phyloP scores from a whole-genome alignment of 148 eudicot species.

The Drosera capensis region DNA sequence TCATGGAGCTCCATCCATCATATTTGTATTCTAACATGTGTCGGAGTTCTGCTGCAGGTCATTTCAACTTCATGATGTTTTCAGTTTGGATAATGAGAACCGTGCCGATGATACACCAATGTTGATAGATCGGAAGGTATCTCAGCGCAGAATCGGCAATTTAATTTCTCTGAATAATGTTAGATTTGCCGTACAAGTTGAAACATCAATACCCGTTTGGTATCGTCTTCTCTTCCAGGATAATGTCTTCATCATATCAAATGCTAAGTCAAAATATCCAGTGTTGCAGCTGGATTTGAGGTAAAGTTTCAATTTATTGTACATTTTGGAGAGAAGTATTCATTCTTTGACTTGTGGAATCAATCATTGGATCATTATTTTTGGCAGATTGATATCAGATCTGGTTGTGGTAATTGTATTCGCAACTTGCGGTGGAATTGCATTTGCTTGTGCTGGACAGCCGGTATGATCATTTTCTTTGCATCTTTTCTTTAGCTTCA shows the following conservation, averaged over 20 bases:
- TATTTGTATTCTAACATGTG: conserved; percentile 8
- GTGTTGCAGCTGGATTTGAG: conserved; percentile 85
- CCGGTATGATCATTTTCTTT: conserved; percentile 38
- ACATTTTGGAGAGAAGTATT: neutral
- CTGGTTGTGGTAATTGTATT: conserved; percentile 91
- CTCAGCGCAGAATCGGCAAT: neutral
- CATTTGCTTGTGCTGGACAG: conserved; percentile 96
- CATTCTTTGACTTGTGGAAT: neutral
- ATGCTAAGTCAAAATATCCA: conserved; percentile 84
- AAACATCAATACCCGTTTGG: conserved; percentile 3
- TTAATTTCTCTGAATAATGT: neutral
- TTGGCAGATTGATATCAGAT: conserved; percentile 82
- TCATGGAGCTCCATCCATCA: conserved; percentile 1
- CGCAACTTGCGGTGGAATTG: conserved; percentile 99
- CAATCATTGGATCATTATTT: conserved; percentile 1
- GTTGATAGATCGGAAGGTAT: conserved; percentile 85
- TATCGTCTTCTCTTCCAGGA: conserved; percentile 36
- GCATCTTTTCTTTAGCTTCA: neutral
- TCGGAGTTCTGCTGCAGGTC: conserved; percentile 37
- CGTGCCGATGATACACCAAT: conserved; percentile 78
- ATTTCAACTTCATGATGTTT: conserved; percentile 80
- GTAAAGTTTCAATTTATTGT: conserved; percentile 15
- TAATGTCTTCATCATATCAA: conserved; percentile 92
- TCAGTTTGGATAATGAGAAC: conserved; percentile 73
- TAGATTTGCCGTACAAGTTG: neutral